Conservation (phyloP, 148 eudicot genomes). For the Euryodendron excelsum region DNA sequence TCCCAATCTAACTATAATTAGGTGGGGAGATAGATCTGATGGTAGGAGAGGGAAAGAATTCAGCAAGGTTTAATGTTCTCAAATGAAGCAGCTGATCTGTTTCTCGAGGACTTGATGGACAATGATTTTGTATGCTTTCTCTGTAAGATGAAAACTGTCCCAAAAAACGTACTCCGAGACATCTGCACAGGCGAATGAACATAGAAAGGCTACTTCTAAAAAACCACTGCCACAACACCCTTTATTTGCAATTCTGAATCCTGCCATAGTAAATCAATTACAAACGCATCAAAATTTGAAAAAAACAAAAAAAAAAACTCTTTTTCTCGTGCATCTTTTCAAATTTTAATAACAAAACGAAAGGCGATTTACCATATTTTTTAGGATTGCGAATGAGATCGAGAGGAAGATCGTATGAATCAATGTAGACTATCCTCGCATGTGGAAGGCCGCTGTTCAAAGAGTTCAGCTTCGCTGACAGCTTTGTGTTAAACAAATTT, state of each 20-base stretch:
- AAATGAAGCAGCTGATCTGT: constrained; percentile 16
- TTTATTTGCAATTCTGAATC: constrained; percentile 43
- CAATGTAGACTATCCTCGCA: constrained; percentile 50
- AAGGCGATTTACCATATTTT: constrained; percentile 41
- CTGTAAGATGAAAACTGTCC: constrained; percentile 64
- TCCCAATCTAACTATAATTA: too few species aligned
- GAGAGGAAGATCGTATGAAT: constrained; percentile 41
- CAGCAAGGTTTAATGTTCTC: background rate
- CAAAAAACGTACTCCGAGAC: constrained; percentile 53
- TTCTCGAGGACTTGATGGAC: constrained; percentile 15
- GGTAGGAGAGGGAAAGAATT: too few species aligned
- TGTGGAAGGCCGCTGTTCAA: constrained; percentile 23
- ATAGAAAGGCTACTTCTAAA: constrained; percentile 47
- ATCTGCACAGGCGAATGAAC: constrained; percentile 37
- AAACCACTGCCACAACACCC: constrained; percentile 79
- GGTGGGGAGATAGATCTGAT: too few species aligned
- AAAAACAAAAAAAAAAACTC: too few species aligned
- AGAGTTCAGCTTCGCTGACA: constrained; percentile 23
- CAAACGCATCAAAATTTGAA: background rate
- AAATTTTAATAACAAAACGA: background rate
- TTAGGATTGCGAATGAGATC: constrained; percentile 46
- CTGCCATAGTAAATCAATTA: constrained; percentile 25
- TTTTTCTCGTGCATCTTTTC: too few species aligned
- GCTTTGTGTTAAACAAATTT: constrained; percentile 43
- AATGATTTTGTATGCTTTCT: constrained; percentile 40